phyloP scores from a whole-genome alignment of 2,329 filamentous ascomycete genomes.

The Aspergillaceae sp. region DNA sequence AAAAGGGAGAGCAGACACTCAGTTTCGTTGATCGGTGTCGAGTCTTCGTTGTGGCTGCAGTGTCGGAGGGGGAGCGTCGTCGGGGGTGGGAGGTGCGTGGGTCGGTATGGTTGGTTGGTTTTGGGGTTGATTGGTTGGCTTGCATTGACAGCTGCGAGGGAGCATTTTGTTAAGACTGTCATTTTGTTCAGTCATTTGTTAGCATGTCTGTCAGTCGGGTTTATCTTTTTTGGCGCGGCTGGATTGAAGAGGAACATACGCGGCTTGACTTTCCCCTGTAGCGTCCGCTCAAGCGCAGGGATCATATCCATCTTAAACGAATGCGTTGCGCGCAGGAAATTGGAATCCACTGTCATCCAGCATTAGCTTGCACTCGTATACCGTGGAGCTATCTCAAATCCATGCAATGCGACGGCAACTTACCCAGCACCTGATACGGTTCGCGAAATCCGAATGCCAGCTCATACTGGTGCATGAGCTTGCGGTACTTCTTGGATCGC shows the following conservation, averaged over 20 bases:
- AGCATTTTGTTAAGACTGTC: conserved; percentile 64
- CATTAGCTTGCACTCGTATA: conserved; percentile 1
- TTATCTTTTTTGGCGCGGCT: background rate
- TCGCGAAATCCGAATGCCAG: conserved; percentile 84
- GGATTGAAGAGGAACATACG: conserved; percentile 42
- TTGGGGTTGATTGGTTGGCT: conserved; percentile 30
- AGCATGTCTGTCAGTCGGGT: conserved; percentile 2
- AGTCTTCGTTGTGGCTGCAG: conserved; percentile 38
- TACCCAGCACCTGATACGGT: conserved; percentile 81
- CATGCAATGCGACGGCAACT: conserved; percentile 10
- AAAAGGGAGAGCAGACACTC: conserved; percentile 39
- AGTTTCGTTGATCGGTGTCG: conserved; percentile 35
- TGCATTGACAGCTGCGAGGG: conserved; percentile 36
- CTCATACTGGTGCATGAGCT: conserved; percentile 89
- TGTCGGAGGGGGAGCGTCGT: conserved; percentile 38
- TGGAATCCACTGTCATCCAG: conserved; percentile 60
- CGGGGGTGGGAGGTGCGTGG: conserved; percentile 37
- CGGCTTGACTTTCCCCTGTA: conserved; percentile 78
- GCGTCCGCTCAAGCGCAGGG: conserved; percentile 65
- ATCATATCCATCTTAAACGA: conserved; percentile 86
- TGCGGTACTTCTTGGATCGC: conserved; percentile 65
- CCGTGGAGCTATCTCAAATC: background rate
- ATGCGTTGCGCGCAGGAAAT: conserved; percentile 72
- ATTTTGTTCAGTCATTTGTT: conserved; percentile 14
- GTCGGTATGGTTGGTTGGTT: conserved; percentile 25